Conservation (phyloP, 2,329 filamentous ascomycete genomes). For the Lasiodiplodia citricola region DNA sequence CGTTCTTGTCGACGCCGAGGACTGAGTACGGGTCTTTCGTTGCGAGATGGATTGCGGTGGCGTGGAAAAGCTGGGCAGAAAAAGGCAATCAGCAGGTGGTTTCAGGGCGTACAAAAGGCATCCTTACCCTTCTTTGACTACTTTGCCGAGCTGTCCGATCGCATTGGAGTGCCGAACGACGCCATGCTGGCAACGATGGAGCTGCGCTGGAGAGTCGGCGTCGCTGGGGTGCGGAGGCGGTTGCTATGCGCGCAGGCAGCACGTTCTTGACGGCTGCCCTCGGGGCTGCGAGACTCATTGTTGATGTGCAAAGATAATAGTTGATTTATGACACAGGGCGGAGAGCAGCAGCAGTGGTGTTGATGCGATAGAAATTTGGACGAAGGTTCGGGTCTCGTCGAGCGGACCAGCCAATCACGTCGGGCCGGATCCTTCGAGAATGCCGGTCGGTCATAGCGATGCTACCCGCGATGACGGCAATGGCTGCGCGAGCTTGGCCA, state of each 20-base stretch:
- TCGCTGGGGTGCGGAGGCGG: conserved; percentile 33
- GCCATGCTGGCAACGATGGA: conserved; percentile 22
- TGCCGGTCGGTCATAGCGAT: neutral
- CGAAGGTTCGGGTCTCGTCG: conserved; percentile 3
- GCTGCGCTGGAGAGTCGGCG: conserved; percentile 21
- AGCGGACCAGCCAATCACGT: conserved; percentile 2
- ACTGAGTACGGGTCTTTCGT: conserved; percentile 80
- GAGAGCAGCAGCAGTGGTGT: neutral
- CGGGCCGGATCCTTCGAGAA: conserved; percentile 17
- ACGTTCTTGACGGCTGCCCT: conserved; percentile 30
- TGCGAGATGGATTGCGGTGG: conserved; percentile 63
- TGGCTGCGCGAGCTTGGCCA: neutral
- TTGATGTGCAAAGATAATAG: conserved; percentile 24
- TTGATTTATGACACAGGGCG: neutral
- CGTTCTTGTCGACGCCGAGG: conserved; percentile 81
- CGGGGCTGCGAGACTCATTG: conserved; percentile 43
- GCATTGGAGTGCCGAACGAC: conserved; percentile 1
- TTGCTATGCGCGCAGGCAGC: conserved; percentile 34
- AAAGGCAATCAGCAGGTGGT: neutral
- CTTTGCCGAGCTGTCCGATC: conserved; percentile 29
- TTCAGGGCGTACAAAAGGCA: neutral
- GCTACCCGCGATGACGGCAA: conserved; percentile 7
- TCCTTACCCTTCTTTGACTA: conserved; percentile 40
- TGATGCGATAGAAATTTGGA: conserved; percentile 3
- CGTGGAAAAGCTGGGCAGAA: conserved; percentile 41